Evolutionary conservation across 1,139 yeast genomes (phyloP), one percentile per base, ranked within the genome.

Genomic region (Suhomyces taliae): DNA sequence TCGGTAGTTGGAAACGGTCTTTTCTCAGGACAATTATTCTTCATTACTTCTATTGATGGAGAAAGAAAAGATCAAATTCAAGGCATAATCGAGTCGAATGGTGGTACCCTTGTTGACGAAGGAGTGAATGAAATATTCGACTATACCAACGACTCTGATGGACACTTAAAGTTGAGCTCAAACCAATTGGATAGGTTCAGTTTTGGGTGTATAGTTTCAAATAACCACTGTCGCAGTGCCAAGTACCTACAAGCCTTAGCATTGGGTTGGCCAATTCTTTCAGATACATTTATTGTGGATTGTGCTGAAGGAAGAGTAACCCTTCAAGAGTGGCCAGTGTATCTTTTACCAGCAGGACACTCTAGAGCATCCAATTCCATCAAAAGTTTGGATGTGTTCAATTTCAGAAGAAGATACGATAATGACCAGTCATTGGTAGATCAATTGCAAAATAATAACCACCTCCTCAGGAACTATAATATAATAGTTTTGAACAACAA

Each of bases 191-290:
- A 49, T 6, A 54, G 55, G 2, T 66, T 60, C 51, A 67, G 58
- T 33, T 87, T 90, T 69, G 90, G 78, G 2, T 91, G 90, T 2
- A 72, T 88, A 39, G 64, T 90, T 1, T 76, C 95, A 0, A 75
- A 76, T 37, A 74, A 72, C 19, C 74, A 76, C 53, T 74, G 81
- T 33, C 72, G 96, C 38, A 87, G 90, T 46, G 78, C 85, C 19
- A 90, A 90, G 59, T 91, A 87, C 59, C 64, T 90, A n/a, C 95
- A 90, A 59, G 83, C 88, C 0, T 66, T 90, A n/a, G 90, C 95
- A 0, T 63, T 90, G 38, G 95, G 95, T 2, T 90, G 96, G 96
- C 98, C 98, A 1, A 79, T 90, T 15, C 59, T 91, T 32, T 82
- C 89, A 3, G 78, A 79, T 51, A 63, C 69, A 11, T 90, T 79